These are phyloP conservation scores for Graphium sp. DNA, from an alignment of 2,329 filamentous ascomycete genomes.

Conservation along the genomic window DNA sequence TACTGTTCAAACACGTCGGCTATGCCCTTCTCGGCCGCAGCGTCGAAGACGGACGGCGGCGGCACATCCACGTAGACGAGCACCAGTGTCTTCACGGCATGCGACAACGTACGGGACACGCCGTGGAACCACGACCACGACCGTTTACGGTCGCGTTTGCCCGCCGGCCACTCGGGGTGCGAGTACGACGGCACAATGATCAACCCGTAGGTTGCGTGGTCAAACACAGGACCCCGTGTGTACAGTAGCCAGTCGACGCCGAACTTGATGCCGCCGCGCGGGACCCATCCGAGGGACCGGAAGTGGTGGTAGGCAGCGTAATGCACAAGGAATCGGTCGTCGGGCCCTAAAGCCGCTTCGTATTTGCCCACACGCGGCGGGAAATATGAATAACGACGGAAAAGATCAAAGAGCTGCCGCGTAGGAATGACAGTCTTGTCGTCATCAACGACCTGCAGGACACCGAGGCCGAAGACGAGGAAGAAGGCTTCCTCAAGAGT, in stretches of 20 bases:
- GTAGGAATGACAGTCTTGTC: constrained; percentile 27
- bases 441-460: constrained; percentile 44
- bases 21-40: constrained; percentile 34
- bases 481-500: constrained; percentile 87
- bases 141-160: constrained; percentile 27
- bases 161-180: constrained; percentile 52
- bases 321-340: constrained; percentile 71
- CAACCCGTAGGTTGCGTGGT: constrained; percentile 85
- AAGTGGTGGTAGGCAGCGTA: constrained; percentile 95
- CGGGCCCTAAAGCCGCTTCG: constrained; percentile 37
- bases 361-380: constrained; percentile 30
- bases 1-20: constrained; percentile 50
- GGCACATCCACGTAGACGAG: constrained; percentile 87
- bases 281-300: constrained; percentile 86
- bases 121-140: constrained; percentile 79
- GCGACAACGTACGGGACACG: constrained; percentile 73
- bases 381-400: constrained; percentile 53
- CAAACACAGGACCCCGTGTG: constrained; percentile 80
- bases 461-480: constrained; percentile 64
- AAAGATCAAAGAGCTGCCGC: constrained; percentile 44
- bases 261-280: constrained; percentile 86
- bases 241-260: constrained; percentile 92
- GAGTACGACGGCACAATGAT: constrained; percentile 72
- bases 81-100: constrained; percentile 80
- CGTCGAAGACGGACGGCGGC: constrained; percentile 34